Evolutionary conservation across 2,329 filamentous ascomycete species (phyloP).

Genomic region (Colletotrichum orchidophilum): DNA sequence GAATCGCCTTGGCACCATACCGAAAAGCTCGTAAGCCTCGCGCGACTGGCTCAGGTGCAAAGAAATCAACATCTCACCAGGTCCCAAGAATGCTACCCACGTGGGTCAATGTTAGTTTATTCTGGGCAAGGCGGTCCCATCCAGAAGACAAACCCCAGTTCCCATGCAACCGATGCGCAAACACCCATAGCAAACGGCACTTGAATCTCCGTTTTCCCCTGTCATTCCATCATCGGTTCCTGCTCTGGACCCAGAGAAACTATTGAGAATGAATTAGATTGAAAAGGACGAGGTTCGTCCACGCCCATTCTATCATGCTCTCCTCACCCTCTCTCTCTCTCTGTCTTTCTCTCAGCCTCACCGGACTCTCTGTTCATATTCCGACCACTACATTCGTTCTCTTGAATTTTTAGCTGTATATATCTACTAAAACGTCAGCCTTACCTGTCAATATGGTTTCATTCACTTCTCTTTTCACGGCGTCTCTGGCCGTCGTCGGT

Average conservation of each 20-base stretch:
- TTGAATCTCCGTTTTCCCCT: conserved; percentile 23
- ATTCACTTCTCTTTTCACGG: conserved; percentile 29
- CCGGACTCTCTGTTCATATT: conserved; percentile 3
- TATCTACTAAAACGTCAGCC: neutral
- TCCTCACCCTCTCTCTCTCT: neutral
- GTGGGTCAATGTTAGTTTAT: conserved; percentile 13
- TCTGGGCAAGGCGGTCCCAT: conserved; percentile 9
- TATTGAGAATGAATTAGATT: neutral
- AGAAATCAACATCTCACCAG: neutral
- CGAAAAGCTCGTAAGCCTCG: neutral
- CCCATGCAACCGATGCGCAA: conserved; percentile 1
- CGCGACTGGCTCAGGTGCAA: neutral
- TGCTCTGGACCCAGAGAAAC: neutral
- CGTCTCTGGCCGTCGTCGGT: conserved; percentile 25
- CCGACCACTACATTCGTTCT: conserved; percentile 15
- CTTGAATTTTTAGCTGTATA: neutral
- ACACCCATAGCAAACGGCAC: conserved; percentile 11
- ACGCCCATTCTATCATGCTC: neutral
- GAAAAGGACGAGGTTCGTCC: conserved; percentile 8
- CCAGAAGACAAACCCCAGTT: neutral
- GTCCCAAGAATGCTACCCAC: neutral
- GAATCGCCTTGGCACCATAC: neutral
- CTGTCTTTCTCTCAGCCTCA: neutral
- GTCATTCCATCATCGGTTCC: neutral
- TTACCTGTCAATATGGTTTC: conserved; percentile 18